Evolutionary conservation across 495 filamentous ascomycete species (phyloP).

Genomic region (Penicillium malachiteum): DNA sequence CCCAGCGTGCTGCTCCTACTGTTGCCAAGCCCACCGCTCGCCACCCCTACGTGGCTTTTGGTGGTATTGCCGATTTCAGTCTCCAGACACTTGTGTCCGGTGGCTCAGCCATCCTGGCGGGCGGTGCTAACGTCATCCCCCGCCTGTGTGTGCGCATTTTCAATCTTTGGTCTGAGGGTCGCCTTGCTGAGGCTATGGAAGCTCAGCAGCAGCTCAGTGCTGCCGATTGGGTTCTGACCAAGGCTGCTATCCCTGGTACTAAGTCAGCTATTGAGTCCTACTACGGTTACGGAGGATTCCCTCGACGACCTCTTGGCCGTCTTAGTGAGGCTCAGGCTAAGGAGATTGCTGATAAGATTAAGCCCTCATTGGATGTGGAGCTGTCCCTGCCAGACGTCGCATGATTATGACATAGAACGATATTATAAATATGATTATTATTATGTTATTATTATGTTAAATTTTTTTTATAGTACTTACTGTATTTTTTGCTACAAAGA

Average conservation of each 20-base stretch:
- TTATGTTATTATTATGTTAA: too few species aligned
- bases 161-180: constrained; percentile 70
- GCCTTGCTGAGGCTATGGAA: constrained; percentile 69
- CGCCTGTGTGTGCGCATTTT: constrained; percentile 82
- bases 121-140: constrained; percentile 83
- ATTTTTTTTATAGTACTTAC: too few species aligned
- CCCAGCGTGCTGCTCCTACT: constrained; percentile 22
- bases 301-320: constrained; percentile 69
- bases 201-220: constrained; percentile 69
- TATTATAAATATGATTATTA: neutral
- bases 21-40: constrained; percentile 42
- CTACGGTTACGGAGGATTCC: constrained; percentile 81
- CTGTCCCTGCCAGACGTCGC: constrained; percentile 43
- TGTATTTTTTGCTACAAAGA: too few species aligned
- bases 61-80: constrained; percentile 85
- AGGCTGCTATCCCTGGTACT: constrained; percentile 81
- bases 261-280: constrained; percentile 81
- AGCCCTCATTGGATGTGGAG: constrained; percentile 69
- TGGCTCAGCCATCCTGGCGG: constrained; percentile 81
- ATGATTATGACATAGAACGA: constrained; percentile 11
- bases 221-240: constrained; percentile 85
- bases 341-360: constrained; percentile 60
- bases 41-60: constrained; percentile 78
- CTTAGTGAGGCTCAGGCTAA: constrained; percentile 54
- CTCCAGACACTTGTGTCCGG: constrained; percentile 78